Evolutionary conservation across 2,329 filamentous ascomycete genomes (phyloP).

Genomic region (Apiospora arundinis): DNA sequence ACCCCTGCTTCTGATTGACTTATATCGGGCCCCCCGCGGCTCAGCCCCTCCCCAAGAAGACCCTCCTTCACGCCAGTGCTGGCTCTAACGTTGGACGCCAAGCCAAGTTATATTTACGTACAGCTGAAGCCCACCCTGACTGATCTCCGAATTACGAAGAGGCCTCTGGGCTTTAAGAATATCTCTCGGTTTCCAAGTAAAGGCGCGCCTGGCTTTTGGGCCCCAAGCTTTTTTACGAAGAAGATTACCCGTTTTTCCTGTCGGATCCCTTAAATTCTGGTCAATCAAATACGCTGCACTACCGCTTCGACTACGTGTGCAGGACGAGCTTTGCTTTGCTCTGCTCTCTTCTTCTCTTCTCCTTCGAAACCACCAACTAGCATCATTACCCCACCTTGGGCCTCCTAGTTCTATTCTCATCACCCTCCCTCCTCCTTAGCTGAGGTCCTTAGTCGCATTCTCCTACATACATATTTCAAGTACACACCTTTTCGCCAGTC

Average conservation of each 20-base stretch:
- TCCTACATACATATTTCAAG: background rate
- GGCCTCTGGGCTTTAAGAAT: background rate
- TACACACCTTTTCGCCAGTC: conserved; percentile 15
- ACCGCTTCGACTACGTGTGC: background rate
- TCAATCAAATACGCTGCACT: background rate
- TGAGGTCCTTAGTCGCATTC: conserved; percentile 2
- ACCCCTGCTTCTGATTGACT: conserved; percentile 10
- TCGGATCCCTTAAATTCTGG: background rate
- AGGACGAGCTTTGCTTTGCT: background rate
- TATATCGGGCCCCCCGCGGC: conserved; percentile 17
- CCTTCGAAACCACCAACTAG: conserved; percentile 3
- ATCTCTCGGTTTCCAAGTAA: background rate
- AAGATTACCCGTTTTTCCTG: conserved; percentile 3
- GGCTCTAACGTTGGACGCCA: conserved; percentile 13
- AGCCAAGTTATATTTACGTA: conserved; percentile 13
- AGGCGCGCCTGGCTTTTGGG: background rate
- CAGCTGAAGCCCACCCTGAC: conserved; percentile 11
- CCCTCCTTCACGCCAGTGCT: background rate
- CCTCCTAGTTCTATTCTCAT: conserved; percentile 15
- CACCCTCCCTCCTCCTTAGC: conserved; percentile 3
- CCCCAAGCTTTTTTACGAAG: background rate
- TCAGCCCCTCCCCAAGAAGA: conserved; percentile 13
- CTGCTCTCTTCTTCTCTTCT: background rate
- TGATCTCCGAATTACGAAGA: background rate
- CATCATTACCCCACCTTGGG: conserved; percentile 22